phyloP scores from a whole-genome alignment of 768 basidiomycete genomes.

The Termitomyces heimii region DNA sequence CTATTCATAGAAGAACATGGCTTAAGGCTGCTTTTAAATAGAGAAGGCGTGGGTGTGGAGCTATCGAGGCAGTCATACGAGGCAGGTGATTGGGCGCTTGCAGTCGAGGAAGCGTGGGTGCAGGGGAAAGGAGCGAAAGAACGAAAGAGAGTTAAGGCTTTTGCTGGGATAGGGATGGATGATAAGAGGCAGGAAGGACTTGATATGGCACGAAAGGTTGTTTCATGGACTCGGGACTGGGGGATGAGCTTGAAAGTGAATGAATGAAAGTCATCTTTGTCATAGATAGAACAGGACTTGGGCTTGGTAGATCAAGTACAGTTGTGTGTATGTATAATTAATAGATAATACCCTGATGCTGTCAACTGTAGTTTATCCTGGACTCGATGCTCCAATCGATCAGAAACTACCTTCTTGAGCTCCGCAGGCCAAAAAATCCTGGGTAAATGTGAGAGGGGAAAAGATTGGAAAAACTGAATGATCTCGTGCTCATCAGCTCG shows the following conservation, averaged over 20 bases:
- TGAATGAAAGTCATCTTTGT: neutral
- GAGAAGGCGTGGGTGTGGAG: slow-evolving; percentile 65
- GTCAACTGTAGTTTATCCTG: neutral
- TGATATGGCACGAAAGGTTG: slow-evolving; percentile 40
- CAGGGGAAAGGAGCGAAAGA: slow-evolving; percentile 43
- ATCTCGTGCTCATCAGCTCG: neutral
- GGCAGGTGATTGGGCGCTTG: slow-evolving; percentile 63
- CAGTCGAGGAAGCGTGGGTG: slow-evolving; percentile 52
- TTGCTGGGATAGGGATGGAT: slow-evolving; percentile 29
- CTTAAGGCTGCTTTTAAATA: slow-evolving; percentile 54
- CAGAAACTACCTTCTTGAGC: neutral
- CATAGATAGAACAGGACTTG: neutral
- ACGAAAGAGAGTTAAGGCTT: slow-evolving; percentile 37
- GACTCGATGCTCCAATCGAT: neutral
- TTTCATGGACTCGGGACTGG: slow-evolving; percentile 45
- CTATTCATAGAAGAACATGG: slow-evolving; percentile 82
- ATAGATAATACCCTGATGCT: neutral
- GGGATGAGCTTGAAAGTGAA: slow-evolving; percentile 10
- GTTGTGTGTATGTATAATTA: neutral
- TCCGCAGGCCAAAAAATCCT: neutral
- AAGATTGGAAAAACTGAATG: neutral
- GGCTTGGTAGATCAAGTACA: neutral
- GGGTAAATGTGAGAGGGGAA: neutral
- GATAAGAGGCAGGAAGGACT: slow-evolving; percentile 35
- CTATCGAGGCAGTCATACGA: slow-evolving; percentile 61